Evolutionary conservation across 164 flowering plant genomes (phyloP), one percentile per base, ranked within the genome.

Genomic region (Sedum album): DNA sequence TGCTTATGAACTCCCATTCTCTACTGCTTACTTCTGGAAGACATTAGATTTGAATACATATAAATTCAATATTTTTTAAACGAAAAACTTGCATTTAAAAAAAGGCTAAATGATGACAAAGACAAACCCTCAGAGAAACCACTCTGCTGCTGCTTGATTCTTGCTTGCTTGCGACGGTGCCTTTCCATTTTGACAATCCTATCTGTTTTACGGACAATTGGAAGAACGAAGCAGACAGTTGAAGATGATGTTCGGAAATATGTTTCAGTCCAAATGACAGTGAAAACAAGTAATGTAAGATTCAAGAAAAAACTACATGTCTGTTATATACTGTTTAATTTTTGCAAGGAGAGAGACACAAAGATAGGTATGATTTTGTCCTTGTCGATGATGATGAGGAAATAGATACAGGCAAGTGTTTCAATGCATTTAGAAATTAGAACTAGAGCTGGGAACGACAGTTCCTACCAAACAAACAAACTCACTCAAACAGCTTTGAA

Each of bases 361-460:
- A 8, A 14, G 42, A 14, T 48, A n/a, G n/a, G 42, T 46, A 13
- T 48, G 20, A n/a, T 48, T 2, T 39, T 39, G 53, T 48, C 21
- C 20, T 33, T 8, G 31, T 39, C 42, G 13, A 11, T 10, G 42
- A 18, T 6, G 18, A 63, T 6, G 6, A 48, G 51, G 17, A 18
- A 18, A 48, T 18, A 13, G n/a, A 48, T 48, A 15, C 13, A 39
- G 42, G 42, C 42, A 39, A 39, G 42, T 39, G 42, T 39, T 8
- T 39, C 20, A 48, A 48, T 5, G 53, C 53, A 48, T 48, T 14
- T 39, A 39, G 42, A 39, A 14, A 31, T 69, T 49, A 55, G 80
- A 83, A 80, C 79, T 79, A 71, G 78, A 72, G 83, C 78, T 73
- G 78, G 80, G 82, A n/a, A n/a, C n/a, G n/a, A n/a, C n/a, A n/a